Base-by-base conservation (phyloP, 2,329 filamentous ascomycete species). In the Neonectria neomacrospora region DNA sequence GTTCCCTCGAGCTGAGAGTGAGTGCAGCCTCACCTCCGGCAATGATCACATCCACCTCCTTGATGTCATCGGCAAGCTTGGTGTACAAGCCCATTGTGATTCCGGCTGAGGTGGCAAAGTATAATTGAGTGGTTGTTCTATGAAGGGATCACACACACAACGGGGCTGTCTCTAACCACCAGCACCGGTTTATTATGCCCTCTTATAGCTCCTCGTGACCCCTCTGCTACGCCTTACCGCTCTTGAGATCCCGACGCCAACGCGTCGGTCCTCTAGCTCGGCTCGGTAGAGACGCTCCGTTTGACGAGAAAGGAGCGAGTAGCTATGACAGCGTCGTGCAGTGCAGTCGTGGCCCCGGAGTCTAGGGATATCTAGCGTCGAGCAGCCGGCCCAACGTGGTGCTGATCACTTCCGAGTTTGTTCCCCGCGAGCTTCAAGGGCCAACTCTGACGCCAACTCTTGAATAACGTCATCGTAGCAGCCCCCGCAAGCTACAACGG, bases 1-100 rank as follows among this genome's bases (percentile, higher is more conserved):
- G 37, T 20, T n/a, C 20, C 12, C 20, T 47, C 26, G 16, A 20
- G 9, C 16, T 48, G 11, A 6, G 20, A 11, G 12, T 20, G 11
- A 41, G 14, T 39, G 18, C 1, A 6, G n/a, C 26, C 52, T 45
- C 61, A 66, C 68, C 68, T 59, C 71, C 69, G 4, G 61, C 69
- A 42, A 71, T 63, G 18, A 73, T 69, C 7, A 71, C 52, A 44
- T 73, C 69, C 26, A 73, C 69, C 48, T 63, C 63, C 12, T 45
- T 39, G 30, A 61, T 58, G 22, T 44, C 32, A 5, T 56, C 45
- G 14, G 53, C 34, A 3, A 61, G 58, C n/a, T 48, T 50, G 9
- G 54, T 58, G 32, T 58, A 58, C 18, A 58, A n/a, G 18, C 45
- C 56, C 48, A 53, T 52, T 5, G n/a, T 58, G 45, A 28, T 5